These are phyloP conservation scores for Lizonia empirigonia DNA, from an alignment of 2,329 filamentous ascomycete species.

Conservation along the genomic window DNA sequence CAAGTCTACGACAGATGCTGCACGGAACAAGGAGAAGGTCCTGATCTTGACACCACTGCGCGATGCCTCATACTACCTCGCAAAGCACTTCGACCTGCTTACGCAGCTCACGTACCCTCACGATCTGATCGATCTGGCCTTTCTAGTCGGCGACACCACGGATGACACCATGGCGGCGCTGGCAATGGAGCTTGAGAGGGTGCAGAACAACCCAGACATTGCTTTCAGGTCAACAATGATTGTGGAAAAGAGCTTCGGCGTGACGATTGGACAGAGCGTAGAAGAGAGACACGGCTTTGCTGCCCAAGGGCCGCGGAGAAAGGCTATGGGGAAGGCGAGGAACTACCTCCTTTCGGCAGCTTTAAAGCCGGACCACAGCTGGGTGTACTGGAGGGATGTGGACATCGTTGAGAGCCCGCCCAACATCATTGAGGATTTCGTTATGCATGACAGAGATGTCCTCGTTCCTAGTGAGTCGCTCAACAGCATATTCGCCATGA, in stretches of 20 bases:
- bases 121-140: constrained; percentile 90
- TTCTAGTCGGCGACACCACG: constrained; percentile 87
- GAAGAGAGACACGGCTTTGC: constrained; percentile 83
- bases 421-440: constrained; percentile 91
- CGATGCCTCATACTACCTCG: constrained; percentile 81
- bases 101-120: constrained; percentile 92
- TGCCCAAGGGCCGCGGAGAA: constrained; percentile 87
- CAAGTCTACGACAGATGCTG: constrained; percentile 77
- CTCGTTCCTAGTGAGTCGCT: constrained; percentile 83
- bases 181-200: constrained; percentile 80
- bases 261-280: constrained; percentile 75
- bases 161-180: constrained; percentile 93
- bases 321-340: constrained; percentile 84
- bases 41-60: constrained; percentile 92
- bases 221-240: constrained; percentile 86
- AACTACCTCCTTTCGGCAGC: constrained; percentile 89
- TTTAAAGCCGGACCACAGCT: constrained; percentile 91
- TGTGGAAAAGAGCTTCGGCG: constrained; percentile 89
- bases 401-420: constrained; percentile 91
- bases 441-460: constrained; percentile 90
- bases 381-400: constrained; percentile 98
- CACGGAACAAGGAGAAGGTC: constrained; percentile 81
- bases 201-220: constrained; percentile 79
- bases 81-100: constrained; percentile 92
- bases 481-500: background rate